phyloP scores from a whole-genome alignment of 2,329 filamentous ascomycete genomes.

The Ascosphaera acerosa region DNA sequence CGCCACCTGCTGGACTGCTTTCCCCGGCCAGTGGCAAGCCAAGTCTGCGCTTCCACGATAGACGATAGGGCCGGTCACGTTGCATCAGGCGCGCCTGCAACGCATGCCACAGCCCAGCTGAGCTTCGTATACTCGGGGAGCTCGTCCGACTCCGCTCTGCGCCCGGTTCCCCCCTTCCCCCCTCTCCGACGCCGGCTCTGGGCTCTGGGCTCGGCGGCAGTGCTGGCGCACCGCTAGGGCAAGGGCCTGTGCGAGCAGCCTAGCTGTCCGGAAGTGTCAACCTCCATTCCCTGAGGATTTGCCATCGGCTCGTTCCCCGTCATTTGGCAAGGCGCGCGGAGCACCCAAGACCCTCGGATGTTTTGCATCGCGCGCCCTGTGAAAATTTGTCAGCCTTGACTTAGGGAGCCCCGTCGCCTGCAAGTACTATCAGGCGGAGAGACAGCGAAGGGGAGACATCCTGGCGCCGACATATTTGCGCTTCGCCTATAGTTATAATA shows the following conservation, averaged over 20 bases:
- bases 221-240: background rate
- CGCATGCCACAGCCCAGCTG: background rate
- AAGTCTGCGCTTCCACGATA: background rate
- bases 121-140: background rate
- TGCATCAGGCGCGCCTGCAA: background rate
- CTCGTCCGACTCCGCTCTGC: background rate
- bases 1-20: no score
- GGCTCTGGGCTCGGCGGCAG: no score
- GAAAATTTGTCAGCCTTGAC: conserved; percentile 14
- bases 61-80: background rate
- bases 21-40: background rate
- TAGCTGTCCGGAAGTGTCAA: background rate
- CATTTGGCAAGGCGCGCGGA: background rate
- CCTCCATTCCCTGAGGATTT: background rate
- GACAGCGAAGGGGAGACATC: no score
- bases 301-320: background rate
- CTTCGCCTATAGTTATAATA: no score
- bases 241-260: background rate
- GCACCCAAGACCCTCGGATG: conserved; percentile 7
- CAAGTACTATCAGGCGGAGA: no score
- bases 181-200: background rate
- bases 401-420: conserved; percentile 5
- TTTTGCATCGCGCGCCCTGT: conserved; percentile 15
- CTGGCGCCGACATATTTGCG: no score
- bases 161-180: background rate